Evolutionary conservation across 2,329 filamentous ascomycete genomes (phyloP).

Genomic region (Colletotrichum godetiae): DNA sequence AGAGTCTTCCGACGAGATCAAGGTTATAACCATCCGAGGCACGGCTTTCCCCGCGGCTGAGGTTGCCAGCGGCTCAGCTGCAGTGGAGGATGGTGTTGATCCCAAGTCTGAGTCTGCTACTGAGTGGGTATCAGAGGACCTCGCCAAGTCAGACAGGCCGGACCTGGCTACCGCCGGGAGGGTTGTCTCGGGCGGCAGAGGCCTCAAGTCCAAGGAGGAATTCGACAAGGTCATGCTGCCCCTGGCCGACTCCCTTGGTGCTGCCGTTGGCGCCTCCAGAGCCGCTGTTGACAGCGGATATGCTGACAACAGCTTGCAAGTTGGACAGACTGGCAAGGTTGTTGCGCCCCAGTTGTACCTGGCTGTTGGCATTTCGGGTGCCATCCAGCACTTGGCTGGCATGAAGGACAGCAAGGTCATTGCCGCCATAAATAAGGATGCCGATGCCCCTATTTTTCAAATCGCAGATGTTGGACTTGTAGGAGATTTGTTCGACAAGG

Average conservation of each 20-base stretch:
- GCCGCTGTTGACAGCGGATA: constrained; percentile 98
- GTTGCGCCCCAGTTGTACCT: constrained; percentile 96
- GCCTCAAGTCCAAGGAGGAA: constrained; percentile 97
- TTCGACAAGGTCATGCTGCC: constrained; percentile 94
- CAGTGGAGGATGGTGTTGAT: constrained; percentile 84
- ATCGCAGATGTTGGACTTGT: constrained; percentile 96
- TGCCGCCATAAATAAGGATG: constrained; percentile 97
- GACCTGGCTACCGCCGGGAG: constrained; percentile 89
- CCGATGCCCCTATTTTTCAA: constrained; percentile 98
- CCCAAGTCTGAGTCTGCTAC: constrained; percentile 79
- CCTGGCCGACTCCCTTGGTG: constrained; percentile 90
- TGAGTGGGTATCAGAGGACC: constrained; percentile 94
- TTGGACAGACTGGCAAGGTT: constrained; percentile 98
- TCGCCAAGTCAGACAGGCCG: constrained; percentile 92
- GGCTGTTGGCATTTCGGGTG: constrained; percentile 94
- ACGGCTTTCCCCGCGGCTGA: constrained; percentile 87
- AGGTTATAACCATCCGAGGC: constrained; percentile 91
- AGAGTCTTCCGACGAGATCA: constrained; percentile 86
- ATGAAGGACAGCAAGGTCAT: constrained; percentile 99
- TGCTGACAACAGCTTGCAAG: constrained; percentile 97
- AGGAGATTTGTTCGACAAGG: constrained; percentile 94
- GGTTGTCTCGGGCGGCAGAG: constrained; percentile 93
- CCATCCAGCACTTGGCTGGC: constrained; percentile 96
- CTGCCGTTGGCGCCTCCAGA: constrained; percentile 94
- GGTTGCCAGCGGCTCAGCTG: constrained; percentile 77